Conservation (phyloP, 768 basidiomycete species). For the Tulasnella sp. region DNA sequence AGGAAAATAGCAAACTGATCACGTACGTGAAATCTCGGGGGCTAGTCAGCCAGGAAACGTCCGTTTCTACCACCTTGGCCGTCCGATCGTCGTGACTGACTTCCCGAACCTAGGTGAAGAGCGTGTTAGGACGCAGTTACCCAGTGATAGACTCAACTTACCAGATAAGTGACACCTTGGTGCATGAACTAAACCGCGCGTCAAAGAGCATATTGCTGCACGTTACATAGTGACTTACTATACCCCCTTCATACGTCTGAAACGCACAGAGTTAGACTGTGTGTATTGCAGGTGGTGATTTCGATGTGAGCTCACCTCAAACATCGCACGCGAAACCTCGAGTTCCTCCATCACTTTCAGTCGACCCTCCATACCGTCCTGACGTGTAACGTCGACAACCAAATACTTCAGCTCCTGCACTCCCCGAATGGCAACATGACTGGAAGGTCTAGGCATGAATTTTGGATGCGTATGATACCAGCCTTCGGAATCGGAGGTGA, state of each 20-base stretch:
- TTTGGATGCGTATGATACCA: conserved; percentile 81
- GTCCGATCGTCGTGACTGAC: conserved; percentile 66
- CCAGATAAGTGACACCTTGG: conserved; percentile 71
- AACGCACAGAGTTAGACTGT: background rate
- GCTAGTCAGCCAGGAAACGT: conserved; percentile 74
- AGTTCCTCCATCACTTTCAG: conserved; percentile 60
- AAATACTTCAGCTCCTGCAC: conserved; percentile 66
- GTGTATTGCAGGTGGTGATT: background rate
- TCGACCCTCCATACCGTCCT: conserved; percentile 25
- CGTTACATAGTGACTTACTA: conserved; percentile 36
- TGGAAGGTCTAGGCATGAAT: conserved; percentile 64
- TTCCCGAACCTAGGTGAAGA: conserved; percentile 51
- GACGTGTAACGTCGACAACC: conserved; percentile 48
- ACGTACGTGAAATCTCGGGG: conserved; percentile 67
- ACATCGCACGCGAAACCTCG: conserved; percentile 70
- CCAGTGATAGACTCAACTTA: conserved; percentile 26
- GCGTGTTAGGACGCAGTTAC: background rate
- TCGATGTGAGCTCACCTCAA: conserved; percentile 39
- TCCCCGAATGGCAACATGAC: conserved; percentile 61
- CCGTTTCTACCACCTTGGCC: conserved; percentile 56
- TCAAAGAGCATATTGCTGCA: background rate
- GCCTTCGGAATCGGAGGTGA: conserved; percentile 62
- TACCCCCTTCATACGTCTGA: conserved; percentile 62
- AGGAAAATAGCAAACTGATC: too few species aligned
- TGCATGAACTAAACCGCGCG: conserved; percentile 55